Conservation (phyloP, 768 basidiomycete species). For the Candolleomyces eurysporus region DNA sequence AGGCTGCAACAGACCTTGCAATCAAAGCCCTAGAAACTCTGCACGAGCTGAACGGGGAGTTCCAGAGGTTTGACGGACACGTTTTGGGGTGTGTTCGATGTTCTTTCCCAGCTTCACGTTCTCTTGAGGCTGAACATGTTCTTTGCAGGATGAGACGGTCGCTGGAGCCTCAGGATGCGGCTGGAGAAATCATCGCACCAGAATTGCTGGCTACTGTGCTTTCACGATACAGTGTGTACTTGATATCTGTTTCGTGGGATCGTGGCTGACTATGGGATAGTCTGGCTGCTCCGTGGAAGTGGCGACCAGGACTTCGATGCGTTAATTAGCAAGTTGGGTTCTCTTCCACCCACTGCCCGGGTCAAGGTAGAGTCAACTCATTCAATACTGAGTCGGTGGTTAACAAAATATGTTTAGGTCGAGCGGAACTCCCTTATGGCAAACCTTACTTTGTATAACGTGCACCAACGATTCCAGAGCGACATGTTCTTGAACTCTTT, state of each 20-base stretch:
- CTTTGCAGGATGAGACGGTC: constrained; percentile 35
- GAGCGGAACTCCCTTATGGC: constrained; percentile 76
- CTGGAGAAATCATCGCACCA: constrained; percentile 55
- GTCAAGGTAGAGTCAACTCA: constrained; percentile 46
- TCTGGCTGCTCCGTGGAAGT: constrained; percentile 66
- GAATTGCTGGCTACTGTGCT: constrained; percentile 59
- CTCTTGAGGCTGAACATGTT: not conserved
- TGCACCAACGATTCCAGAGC: constrained; percentile 72
- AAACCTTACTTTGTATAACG: constrained; percentile 73
- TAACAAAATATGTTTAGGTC: constrained; percentile 40
- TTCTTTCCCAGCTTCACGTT: not conserved
- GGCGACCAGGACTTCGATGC: constrained; percentile 47
- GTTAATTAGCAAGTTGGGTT: constrained; percentile 56
- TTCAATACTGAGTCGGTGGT: not conserved
- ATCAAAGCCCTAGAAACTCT: constrained; percentile 56
- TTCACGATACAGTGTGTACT: constrained; percentile 61
- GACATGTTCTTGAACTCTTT: constrained; percentile 92
- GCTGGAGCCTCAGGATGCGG: constrained; percentile 19
- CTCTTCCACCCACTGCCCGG: constrained; percentile 53
- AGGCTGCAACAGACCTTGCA: constrained; percentile 54
- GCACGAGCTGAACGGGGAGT: constrained; percentile 56
- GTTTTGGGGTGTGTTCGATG: constrained; percentile 39
- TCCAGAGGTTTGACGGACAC: constrained; percentile 50
- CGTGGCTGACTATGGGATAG: constrained; percentile 29
- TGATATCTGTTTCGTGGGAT: not conserved